Conservation (phyloP, 2,329 filamentous ascomycete genomes). For the Neopestalotiopsis sp. region DNA sequence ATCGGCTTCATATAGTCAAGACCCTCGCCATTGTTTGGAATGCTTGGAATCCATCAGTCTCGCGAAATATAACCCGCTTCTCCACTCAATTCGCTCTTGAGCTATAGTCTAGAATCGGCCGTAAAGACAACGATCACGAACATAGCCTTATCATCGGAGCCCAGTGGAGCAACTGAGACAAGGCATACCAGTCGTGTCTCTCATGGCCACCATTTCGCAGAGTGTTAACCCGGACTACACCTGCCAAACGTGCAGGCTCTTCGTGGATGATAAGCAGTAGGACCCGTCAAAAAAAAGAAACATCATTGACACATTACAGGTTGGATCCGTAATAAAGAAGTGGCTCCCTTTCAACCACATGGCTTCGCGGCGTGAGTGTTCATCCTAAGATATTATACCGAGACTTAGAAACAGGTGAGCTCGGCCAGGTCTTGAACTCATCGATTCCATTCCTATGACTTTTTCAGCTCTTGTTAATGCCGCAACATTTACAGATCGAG, state of each 20-base stretch:
- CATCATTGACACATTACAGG: background rate
- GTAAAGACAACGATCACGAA: background rate
- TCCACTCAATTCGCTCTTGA: no score
- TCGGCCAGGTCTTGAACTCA: background rate
- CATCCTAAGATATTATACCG: background rate
- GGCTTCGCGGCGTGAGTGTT: background rate
- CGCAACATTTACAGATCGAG: background rate
- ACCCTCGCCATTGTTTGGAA: background rate
- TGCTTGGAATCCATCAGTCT: background rate
- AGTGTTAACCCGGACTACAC: background rate
- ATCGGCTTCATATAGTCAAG: slow-evolving; percentile 9
- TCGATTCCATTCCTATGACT: background rate
- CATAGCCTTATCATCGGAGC: background rate
- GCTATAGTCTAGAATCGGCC: background rate
- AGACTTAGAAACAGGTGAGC: background rate
- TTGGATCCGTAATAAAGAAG: background rate
- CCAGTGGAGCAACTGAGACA: background rate
- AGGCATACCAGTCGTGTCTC: background rate
- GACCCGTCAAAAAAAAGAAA: background rate
- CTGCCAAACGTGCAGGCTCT: background rate
- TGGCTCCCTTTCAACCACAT: background rate
- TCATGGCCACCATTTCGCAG: background rate
- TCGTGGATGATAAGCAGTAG: background rate
- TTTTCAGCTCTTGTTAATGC: no score
- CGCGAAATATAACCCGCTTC: background rate